Base-by-base conservation (phyloP, 2,329 filamentous ascomycete species). In the Pseudogymnoascus sp. region DNA sequence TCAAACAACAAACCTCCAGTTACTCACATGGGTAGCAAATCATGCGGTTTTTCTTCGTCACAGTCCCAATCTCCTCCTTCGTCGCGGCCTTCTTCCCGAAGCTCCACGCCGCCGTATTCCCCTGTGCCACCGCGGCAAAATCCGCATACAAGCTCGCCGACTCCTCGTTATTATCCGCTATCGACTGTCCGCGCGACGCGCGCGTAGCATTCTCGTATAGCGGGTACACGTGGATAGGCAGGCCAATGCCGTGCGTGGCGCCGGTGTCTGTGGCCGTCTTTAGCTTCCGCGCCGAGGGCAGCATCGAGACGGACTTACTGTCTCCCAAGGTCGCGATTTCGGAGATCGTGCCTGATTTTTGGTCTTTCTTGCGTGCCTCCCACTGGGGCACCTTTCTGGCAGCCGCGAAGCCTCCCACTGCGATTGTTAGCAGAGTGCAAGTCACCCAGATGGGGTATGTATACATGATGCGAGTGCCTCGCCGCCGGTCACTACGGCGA, bases 211-310 rank as follows among this genome's bases (percentile, higher is more conserved):
- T 87, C 66, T 88, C 86, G 67, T 87, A 88, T 0, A 89, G 69
- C 0, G 86, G 85, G 67, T 89, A 89, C 0, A 88, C 76, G 33
- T 89, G 86, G 9, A 88, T 85, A 0, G 86, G 85, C 0, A 82
- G 76, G 0, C 85, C 85, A 9, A 88, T 80, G 1, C 75, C 75
- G 67, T 88, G 85, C 2, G 75, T 74, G 1, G 79, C 78, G 1
- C 83, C 85, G 10, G 83, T 68, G 67, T 82, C 82, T 86, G 12
- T 42, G 5, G 63, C 39, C 6, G 58, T 0, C 27, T 25, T 9
- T 65, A 66, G 6, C 66, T 60, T 29, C 29, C 40, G 27, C 25
- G 60, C 58, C 61, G 39, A 37, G 35, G 59, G 37, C 29, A 37
- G 37, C 63, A 37, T 66, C 18, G 10, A 10, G 12, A 1, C 12